These are phyloP conservation scores for Lantana camara DNA, from an alignment of 257 asterid genomes.

Conservation along the genomic window DNA sequence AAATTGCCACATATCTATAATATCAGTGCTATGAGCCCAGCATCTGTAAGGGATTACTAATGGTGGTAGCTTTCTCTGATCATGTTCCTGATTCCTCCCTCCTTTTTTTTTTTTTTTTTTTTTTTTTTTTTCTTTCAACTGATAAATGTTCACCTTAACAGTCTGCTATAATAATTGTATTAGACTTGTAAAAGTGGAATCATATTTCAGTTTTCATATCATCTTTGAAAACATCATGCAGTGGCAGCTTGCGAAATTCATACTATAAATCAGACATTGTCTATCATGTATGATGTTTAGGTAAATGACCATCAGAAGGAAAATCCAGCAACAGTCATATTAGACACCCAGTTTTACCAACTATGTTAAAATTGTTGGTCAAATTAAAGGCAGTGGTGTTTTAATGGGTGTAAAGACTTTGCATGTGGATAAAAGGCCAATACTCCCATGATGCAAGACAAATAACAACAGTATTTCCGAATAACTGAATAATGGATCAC, in stretches of 20 bases:
- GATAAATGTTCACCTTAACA: background rate
- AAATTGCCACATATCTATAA: background rate
- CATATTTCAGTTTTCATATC: background rate
- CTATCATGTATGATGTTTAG: background rate
- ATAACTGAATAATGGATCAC: background rate
- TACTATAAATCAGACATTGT: background rate
- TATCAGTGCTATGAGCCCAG: background rate
- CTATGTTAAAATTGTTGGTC: background rate
- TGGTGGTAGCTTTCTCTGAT: no score
- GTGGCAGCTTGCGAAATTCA: background rate
- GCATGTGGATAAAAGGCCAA: background rate
- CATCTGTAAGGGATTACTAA: no score
- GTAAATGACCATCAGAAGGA: background rate
- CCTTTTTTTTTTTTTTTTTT: no score
- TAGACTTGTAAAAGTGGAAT: background rate
- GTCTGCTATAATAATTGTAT: background rate
- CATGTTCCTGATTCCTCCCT: no score
- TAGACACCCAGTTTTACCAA: background rate
- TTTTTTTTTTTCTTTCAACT: no score
- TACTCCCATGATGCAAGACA: background rate
- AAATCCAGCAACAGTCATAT: background rate
- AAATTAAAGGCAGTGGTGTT: background rate
- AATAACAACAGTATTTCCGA: background rate
- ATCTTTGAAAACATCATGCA: background rate
- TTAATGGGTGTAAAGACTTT: background rate